Evolutionary conservation across 495 filamentous ascomycete species (phyloP).

Genomic region (Penicillium flavigenum): DNA sequence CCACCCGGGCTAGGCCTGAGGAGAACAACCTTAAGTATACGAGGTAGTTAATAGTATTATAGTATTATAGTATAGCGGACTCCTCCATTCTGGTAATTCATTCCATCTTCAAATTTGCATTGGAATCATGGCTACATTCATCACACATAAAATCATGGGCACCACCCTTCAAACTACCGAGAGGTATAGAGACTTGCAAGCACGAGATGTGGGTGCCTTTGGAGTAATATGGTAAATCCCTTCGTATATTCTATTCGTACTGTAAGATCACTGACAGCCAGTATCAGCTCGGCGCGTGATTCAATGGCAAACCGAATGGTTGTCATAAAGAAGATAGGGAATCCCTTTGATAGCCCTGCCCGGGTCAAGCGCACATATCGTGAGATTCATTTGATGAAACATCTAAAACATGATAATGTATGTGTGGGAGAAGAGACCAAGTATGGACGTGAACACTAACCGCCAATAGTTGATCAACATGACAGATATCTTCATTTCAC

Average conservation of each 20-base stretch:
- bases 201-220: conserved; percentile 1
- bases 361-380: conserved; percentile 88
- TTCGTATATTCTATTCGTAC: neutral
- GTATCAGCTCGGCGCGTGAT: conserved; percentile 10
- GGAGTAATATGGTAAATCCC: neutral
- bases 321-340: conserved; percentile 96
- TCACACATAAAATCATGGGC: conserved; percentile 7
- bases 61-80: no score
- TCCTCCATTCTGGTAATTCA: no score
- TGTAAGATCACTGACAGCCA: neutral
- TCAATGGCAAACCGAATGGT: conserved; percentile 59
- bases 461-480: conserved; percentile 75
- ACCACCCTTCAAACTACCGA: conserved; percentile 1
- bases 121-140: conserved; percentile 1
- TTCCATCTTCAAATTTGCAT: neutral
- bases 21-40: no score
- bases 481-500: conserved; percentile 95
- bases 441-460: neutral
- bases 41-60: no score
- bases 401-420: conserved; percentile 88
- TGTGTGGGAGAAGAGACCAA: neutral
- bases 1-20: no score
- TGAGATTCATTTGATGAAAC: conserved; percentile 85
- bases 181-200: conserved; percentile 4
- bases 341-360: conserved; percentile 87